Percentiles rank a stretch among this genome's conserved stretches.
phyloP scores from a whole-genome alignment of 495 filamentous ascomycete species.

The Tuber aestivum region DNA sequence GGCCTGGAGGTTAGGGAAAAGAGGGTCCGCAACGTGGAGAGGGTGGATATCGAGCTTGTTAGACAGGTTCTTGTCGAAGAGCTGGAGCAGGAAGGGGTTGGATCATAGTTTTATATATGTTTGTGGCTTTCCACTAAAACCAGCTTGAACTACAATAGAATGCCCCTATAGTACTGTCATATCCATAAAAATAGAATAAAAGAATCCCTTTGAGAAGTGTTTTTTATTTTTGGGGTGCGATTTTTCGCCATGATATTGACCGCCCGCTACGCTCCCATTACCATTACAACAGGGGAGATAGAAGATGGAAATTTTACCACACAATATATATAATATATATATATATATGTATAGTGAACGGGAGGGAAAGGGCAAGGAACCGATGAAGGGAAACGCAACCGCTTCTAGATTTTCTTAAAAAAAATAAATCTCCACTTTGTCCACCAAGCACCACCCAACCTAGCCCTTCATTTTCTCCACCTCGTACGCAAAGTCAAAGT shows the following conservation, averaged over 20 bases:
- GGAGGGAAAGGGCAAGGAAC: not conserved
- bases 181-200: not conserved
- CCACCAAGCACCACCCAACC: conserved; percentile 26
- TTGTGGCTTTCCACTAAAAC: not conserved
- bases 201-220: not conserved
- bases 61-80: conserved; percentile 54
- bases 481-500: conserved; percentile 98
- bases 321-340: not conserved
- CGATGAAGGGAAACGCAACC: not conserved
- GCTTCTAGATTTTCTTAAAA: not conserved
- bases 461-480: conserved; percentile 62
- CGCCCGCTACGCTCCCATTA: not conserved
- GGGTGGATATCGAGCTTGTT: conserved; percentile 52
- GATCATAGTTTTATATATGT: not conserved
- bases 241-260: not conserved
- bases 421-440: not conserved
- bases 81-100: conserved; percentile 44
- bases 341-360: not conserved
- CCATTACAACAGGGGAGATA: not conserved
- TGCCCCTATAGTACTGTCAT: not conserved
- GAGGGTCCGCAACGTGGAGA: conserved; percentile 54
- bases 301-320: not conserved
- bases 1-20: conserved; percentile 63
- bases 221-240: not conserved
- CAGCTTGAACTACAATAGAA: not conserved